Percentiles rank a stretch among this genome's conserved stretches.
phyloP scores from a whole-genome alignment of 371 early-diverging fungal genomes.

The Mucor saturninus region DNA sequence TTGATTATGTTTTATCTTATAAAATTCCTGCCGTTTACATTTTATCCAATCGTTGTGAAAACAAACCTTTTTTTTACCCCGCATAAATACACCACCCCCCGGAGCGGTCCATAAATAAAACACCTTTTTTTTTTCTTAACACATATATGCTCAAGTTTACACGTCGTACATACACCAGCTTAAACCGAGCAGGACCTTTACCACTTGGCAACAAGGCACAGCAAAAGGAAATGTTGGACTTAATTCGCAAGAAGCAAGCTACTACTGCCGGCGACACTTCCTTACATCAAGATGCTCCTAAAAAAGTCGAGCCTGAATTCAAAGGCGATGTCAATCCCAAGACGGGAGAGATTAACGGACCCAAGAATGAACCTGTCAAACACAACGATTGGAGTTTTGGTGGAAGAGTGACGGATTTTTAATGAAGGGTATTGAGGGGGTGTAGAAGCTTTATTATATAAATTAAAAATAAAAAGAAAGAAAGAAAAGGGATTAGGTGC shows the following conservation, averaged over 20 bases:
- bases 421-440: conserved; percentile 11
- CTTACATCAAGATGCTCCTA: conserved; percentile 65
- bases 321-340: conserved; percentile 78
- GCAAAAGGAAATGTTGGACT: conserved; percentile 78
- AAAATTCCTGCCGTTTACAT: no score
- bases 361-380: conserved; percentile 72
- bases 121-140: no score
- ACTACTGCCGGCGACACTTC: conserved; percentile 37
- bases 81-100: no score
- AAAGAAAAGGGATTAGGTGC: not conserved
- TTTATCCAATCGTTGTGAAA: no score
- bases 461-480: not conserved
- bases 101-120: no score
- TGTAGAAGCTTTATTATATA: not conserved
- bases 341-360: conserved; percentile 85
- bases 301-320: conserved; percentile 61
- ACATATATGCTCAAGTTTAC: conserved; percentile 22
- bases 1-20: no score
- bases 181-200: conserved; percentile 69
- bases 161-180: conserved; percentile 39
- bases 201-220: conserved; percentile 73
- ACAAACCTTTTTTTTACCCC: no score
- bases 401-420: conserved; percentile 85
- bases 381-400: conserved; percentile 92
- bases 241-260: conserved; percentile 59